These are phyloP conservation scores for Hanseniaspora uvarum DNA, from an alignment of 1,139 yeast species.

Conservation along the genomic window DNA sequence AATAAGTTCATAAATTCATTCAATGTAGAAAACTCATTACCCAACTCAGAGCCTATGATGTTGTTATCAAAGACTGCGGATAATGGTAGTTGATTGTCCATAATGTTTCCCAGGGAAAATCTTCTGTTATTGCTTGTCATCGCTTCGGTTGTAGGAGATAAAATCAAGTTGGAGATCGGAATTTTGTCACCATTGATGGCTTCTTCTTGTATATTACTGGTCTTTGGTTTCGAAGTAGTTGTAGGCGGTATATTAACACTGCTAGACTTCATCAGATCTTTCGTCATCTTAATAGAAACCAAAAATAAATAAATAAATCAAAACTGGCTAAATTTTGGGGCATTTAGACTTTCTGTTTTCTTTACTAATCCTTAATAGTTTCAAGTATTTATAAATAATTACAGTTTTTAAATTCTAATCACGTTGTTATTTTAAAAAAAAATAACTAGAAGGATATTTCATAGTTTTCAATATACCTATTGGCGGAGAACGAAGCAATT, in stretches of 20 bases:
- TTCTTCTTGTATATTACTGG: neutral
- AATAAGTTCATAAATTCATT: constrained; percentile 12
- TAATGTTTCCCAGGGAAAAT: constrained; percentile 6
- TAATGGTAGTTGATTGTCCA: constrained; percentile 13
- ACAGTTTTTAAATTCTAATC: too few relatives aligned
- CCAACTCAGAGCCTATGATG: constrained; percentile 12
- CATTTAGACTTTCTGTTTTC: too few relatives aligned
- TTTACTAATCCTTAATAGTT: too few relatives aligned
- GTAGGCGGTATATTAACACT: neutral
- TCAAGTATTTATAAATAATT: too few relatives aligned
- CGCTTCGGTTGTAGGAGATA: neutral
- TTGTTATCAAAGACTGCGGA: constrained; percentile 15
- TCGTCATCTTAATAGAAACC: neutral
- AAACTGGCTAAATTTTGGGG: too few relatives aligned
- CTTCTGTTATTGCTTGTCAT: neutral
- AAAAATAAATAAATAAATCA: too few relatives aligned
- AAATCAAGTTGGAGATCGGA: neutral
- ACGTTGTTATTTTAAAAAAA: too few relatives aligned
- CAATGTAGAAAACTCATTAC: constrained; percentile 13
- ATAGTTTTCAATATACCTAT: too few relatives aligned
- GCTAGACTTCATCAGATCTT: neutral
- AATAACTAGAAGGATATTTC: neutral
- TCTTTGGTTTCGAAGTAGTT: neutral
- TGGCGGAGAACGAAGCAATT: too few relatives aligned
- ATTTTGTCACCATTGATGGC: neutral